phyloP scores from a whole-genome alignment of 306 rosid species.

The Benincasa hispida region DNA sequence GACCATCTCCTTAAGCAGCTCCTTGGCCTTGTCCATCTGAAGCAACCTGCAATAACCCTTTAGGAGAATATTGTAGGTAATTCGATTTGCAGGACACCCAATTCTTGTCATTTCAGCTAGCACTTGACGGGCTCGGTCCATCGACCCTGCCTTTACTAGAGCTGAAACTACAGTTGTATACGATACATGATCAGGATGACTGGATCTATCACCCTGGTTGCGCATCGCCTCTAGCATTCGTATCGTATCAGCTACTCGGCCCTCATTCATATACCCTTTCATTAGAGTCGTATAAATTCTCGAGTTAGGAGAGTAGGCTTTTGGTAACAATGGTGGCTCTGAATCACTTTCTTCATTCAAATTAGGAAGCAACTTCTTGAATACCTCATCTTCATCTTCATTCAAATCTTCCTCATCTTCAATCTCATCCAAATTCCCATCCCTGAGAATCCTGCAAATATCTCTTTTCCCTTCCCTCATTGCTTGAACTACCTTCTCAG shows the following conservation, averaged over 20 bases:
- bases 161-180: constrained; percentile 89
- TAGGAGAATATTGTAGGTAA: constrained; percentile 80
- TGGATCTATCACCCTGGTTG: constrained; percentile 43
- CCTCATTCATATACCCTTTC: constrained; percentile 89
- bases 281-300: constrained; percentile 82
- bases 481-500: constrained; percentile 78
- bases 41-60: constrained; percentile 82
- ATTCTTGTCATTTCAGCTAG: constrained; percentile 84
- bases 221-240: constrained; percentile 88
- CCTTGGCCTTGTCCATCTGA: constrained; percentile 62
- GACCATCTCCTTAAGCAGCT: constrained; percentile 68
- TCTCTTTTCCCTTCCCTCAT: constrained; percentile 83
- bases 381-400: constrained; percentile 19
- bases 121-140: constrained; percentile 82
- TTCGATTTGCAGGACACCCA: constrained; percentile 56
- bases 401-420: constrained; percentile 5
- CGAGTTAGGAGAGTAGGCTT: constrained; percentile 46
- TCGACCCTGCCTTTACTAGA: constrained; percentile 60
- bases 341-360: constrained; percentile 9
- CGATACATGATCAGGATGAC: constrained; percentile 90
- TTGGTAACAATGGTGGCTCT: constrained; percentile 55
- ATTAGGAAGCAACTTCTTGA: constrained; percentile 71
- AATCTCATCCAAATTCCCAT: constrained; percentile 15
- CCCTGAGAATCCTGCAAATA: constrained; percentile 50
- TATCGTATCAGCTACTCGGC: constrained; percentile 69